phyloP scores from a whole-genome alignment of 495 filamentous ascomycete species.

The Penicillium daleae region DNA sequence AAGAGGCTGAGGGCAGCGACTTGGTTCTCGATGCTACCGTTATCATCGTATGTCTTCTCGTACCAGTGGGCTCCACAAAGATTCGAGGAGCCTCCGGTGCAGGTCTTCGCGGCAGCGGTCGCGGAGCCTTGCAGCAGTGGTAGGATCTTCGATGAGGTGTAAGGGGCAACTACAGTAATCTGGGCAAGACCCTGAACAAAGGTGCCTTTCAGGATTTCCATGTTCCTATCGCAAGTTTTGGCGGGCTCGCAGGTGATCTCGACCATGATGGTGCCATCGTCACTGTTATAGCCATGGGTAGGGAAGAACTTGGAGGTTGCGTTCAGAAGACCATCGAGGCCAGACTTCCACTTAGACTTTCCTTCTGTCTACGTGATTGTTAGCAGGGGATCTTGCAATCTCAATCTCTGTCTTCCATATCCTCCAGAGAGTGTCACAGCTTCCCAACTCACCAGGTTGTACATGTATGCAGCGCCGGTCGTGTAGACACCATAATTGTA shows the following conservation, averaged over 20 bases:
- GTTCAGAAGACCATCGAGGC: constrained; percentile 60
- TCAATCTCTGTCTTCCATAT: not conserved
- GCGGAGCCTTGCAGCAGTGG: constrained; percentile 66
- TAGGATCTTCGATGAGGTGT: constrained; percentile 61
- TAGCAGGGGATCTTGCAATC: constrained; percentile 19
- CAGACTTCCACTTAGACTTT: constrained; percentile 55
- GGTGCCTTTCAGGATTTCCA: constrained; percentile 73
- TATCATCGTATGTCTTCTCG: constrained; percentile 61
- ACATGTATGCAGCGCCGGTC: constrained; percentile 71
- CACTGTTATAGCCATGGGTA: constrained; percentile 44
- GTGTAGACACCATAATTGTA: constrained; percentile 73
- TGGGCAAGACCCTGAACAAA: constrained; percentile 65
- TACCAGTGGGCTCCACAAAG: constrained; percentile 76
- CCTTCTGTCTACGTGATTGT: constrained; percentile 52
- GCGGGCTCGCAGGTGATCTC: constrained; percentile 75
- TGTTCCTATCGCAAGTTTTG: constrained; percentile 63
- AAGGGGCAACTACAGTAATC: constrained; percentile 63
- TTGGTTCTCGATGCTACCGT: constrained; percentile 52
- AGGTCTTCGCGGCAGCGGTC: constrained; percentile 65
- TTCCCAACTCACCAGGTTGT: constrained; percentile 56
- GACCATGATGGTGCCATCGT: constrained; percentile 57
- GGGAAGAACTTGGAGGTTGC: constrained; percentile 63
- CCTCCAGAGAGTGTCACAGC: not conserved
- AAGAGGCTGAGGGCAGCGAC: constrained; percentile 55
- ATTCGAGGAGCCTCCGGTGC: constrained; percentile 58